phyloP scores from a whole-genome alignment of 345 rosid species.

The Erucastrum elatum region DNA sequence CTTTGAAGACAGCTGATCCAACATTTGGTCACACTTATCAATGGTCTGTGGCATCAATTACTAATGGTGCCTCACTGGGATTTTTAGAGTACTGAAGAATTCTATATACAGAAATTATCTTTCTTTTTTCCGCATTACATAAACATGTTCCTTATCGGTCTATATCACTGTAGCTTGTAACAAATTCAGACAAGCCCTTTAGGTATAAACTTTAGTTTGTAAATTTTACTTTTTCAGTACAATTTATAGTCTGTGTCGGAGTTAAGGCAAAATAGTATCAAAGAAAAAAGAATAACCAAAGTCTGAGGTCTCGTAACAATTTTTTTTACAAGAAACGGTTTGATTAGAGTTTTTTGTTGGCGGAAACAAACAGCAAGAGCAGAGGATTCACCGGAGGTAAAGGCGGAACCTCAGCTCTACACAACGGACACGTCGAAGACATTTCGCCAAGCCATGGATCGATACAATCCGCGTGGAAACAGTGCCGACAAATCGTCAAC shows the following conservation, averaged over 20 bases:
- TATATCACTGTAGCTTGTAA: conserved; percentile 82
- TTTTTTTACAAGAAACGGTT: not conserved
- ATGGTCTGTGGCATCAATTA: conserved; percentile 42
- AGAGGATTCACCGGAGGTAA: conserved; percentile 22
- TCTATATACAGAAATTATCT: conserved; percentile 91
- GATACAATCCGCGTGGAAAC: conserved; percentile 53
- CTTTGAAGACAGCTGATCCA: too few relatives aligned
- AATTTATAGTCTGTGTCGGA: not conserved
- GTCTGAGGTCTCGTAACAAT: not conserved
- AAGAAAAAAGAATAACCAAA: not conserved
- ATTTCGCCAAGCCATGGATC: conserved; percentile 41
- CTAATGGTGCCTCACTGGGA: conserved; percentile 72
- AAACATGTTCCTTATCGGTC: too few relatives aligned
- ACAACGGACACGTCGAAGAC: conserved; percentile 46
- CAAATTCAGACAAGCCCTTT: conserved; percentile 81
- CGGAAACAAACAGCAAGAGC: conserved; percentile 23
- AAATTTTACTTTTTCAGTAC: not conserved
- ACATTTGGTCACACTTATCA: too few relatives aligned
- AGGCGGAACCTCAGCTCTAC: conserved; percentile 35
- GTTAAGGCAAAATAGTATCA: not conserved
- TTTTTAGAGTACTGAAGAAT: conserved; percentile 53
- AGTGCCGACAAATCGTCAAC: conserved; percentile 46
- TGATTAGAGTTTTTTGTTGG: not conserved
- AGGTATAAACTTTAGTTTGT: not conserved
- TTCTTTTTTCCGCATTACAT: conserved; percentile 86